These are phyloP conservation scores for Rhododendron vialii DNA, from an alignment of 148 eudicot genomes.

Conservation along the genomic window DNA sequence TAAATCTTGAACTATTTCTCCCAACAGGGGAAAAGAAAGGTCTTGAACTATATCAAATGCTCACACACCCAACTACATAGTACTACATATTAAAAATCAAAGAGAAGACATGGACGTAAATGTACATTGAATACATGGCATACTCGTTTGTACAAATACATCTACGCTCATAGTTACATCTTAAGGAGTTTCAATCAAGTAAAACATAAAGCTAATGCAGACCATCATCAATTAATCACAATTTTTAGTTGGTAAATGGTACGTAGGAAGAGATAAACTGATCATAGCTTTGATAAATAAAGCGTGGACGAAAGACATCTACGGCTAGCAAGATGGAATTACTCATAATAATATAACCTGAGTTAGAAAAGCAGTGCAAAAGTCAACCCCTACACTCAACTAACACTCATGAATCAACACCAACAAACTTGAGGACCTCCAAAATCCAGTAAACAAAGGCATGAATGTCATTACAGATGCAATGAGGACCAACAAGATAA, in stretches of 20 bases:
- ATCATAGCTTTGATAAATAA: neutral
- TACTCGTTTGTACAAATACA: neutral
- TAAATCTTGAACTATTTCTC: neutral
- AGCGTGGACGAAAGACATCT: neutral
- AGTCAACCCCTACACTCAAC: neutral
- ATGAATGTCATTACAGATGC: neutral
- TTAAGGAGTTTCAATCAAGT: neutral
- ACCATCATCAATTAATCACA: neutral
- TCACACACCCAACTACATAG: neutral
- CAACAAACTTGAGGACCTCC: neutral
- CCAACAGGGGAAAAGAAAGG: neutral
- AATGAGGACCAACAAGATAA: neutral
- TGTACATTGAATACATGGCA: neutral
- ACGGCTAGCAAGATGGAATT: neutral
- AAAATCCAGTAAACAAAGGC: neutral
- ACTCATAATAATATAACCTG: neutral
- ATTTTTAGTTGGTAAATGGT: neutral
- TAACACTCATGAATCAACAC: neutral
- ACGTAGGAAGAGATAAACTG: neutral
- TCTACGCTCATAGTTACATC: neutral
- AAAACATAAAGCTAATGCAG: neutral
- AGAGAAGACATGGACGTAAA: neutral
- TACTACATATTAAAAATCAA: neutral
- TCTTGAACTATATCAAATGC: neutral
- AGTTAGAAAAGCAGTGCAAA: neutral